Evolutionary conservation across 805 yeast species (phyloP), one percentile per base, ranked within the genome.

Genomic region (Hyphopichia homilentoma): DNA sequence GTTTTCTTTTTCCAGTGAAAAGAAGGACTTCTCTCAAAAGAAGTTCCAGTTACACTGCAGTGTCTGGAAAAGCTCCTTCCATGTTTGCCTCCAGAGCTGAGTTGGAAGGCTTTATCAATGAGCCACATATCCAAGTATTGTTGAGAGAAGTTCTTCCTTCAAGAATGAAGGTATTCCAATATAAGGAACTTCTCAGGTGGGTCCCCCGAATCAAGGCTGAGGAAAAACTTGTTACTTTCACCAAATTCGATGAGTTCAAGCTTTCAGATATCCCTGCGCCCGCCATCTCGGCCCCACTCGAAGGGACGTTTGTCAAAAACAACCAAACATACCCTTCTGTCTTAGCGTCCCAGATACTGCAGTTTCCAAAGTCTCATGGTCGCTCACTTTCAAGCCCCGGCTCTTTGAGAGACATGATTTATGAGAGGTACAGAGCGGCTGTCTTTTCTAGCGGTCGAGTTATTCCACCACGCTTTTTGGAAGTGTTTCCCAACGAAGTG

Each of bases 1-100:
- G 38, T 19, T 61, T 54, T 25, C 25, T 50, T 17, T 65, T 63
- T 31, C 69, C 68, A 5, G 65, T 64, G 4, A 54, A 46, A 28
- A 42, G 69, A 25, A 54, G 48, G 22, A 54, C 57, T 1, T 61
- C 69, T 1, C 54, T 61, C 33, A 57, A 54, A 21, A 22, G 35
- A 29, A 32, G 32, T 12, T 36, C 48, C n/a, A 28, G 25, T 18
- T 59, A 59, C 37, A 38, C 46, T 15, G 38, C 52, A 2, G 30
- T 48, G 6, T 27, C 33, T 17, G 12, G 34, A 27, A 21, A 36
- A 21, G 29, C 20, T n/a, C 43, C 22, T 18, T 9, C 58, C 6
- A 48, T 50, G 13, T 61, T 59, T 33, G 33, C 36, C 9, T 38
- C 35, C n/a, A 33, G 29, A 30, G 28, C 36, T n/a, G 49, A 53